Percentiles rank a stretch among this genome's conserved stretches.
Conservation (phyloP, 2,329 filamentous ascomycete species). For the Fusarium multiceps region DNA sequence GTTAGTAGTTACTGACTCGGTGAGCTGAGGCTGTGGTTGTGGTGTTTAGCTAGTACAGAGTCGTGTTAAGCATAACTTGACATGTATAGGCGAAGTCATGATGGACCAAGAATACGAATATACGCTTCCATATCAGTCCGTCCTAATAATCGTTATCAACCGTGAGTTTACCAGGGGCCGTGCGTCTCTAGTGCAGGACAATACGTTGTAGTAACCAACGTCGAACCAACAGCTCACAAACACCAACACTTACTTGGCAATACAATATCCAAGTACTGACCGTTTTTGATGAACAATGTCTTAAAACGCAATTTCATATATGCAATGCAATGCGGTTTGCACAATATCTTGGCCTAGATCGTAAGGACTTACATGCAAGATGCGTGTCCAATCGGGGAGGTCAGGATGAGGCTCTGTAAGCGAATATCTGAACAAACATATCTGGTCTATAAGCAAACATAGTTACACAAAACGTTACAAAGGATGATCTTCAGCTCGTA, state of each 20-base stretch:
- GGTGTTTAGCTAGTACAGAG: neutral
- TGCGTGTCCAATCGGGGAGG: neutral
- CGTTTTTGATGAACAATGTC: too few relatives aligned
- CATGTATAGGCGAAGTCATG: neutral
- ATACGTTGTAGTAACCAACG: neutral
- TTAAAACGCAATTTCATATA: neutral
- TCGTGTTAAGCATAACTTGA: neutral
- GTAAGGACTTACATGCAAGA: neutral
- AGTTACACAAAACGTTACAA: neutral
- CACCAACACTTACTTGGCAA: neutral
- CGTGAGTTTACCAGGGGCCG: neutral
- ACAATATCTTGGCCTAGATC: neutral
- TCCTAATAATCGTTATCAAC: neutral
- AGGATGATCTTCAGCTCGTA: too few relatives aligned
- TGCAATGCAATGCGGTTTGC: neutral
- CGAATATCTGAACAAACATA: neutral
- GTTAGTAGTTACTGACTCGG: neutral
- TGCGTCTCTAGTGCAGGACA: conserved; percentile 3
- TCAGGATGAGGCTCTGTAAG: neutral
- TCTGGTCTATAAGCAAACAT: neutral
- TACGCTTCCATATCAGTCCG: neutral
- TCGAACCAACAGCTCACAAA: neutral
- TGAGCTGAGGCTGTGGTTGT: neutral
- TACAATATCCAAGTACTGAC: neutral
- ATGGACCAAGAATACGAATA: neutral